These are phyloP conservation scores for Lipomyces oligophaga DNA, from an alignment of 805 yeast genomes.

Conservation along the genomic window DNA sequence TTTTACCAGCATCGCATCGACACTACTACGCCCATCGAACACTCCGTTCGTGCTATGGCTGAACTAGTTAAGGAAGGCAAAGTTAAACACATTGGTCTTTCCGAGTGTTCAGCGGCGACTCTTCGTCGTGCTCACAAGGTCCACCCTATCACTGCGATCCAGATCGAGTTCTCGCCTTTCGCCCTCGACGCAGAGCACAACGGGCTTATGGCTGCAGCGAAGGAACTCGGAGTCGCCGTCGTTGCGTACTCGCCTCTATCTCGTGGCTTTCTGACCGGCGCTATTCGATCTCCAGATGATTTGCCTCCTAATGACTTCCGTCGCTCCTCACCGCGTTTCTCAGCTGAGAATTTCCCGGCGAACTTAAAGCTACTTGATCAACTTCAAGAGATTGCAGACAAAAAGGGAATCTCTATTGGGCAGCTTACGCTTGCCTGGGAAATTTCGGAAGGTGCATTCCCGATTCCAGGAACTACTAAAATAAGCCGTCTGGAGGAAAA, in stretches of 20 bases:
- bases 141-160: conserved; percentile 62
- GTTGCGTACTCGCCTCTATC: conserved; percentile 83
- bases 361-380: conserved; percentile 51
- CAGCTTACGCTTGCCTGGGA: conserved; percentile 73
- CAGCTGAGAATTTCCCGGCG: conserved; percentile 50
- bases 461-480: conserved; percentile 77
- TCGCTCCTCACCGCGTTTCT: conserved; percentile 52
- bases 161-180: conserved; percentile 73
- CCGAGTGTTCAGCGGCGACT: conserved; percentile 66
- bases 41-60: conserved; percentile 53
- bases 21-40: conserved; percentile 52
- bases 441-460: conserved; percentile 51
- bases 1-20: conserved; percentile 76
- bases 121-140: conserved; percentile 56
- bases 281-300: conserved; percentile 45
- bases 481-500: conserved; percentile 59
- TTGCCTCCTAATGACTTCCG: conserved; percentile 56
- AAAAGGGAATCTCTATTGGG: conserved; percentile 49
- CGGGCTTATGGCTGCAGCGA: conserved; percentile 60
- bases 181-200: conserved; percentile 55
- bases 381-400: conserved; percentile 49
- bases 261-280: conserved; percentile 72
- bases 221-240: conserved; percentile 58
- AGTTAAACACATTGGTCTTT: conserved; percentile 66
- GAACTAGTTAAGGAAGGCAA: conserved; percentile 61